phyloP scores from a whole-genome alignment of 148 eudicot species.

The Dysphania ambrosioides region DNA sequence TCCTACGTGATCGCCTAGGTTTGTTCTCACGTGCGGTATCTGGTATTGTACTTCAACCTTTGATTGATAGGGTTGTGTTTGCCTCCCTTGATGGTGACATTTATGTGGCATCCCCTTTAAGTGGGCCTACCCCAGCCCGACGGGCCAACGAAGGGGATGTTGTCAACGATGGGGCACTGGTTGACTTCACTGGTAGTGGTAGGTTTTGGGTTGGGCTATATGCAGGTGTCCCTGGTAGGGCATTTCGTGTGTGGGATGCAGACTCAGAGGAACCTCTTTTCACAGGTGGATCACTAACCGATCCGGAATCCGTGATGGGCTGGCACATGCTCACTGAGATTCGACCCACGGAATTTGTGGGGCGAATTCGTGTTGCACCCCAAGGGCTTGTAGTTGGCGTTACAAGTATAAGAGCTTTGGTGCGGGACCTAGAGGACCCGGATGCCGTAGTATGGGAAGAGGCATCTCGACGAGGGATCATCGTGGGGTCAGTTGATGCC shows the following conservation, averaged over 20 bases:
- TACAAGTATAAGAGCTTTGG: constrained; percentile 45
- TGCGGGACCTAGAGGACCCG: constrained; percentile 44
- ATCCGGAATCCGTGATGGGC: constrained; percentile 78
- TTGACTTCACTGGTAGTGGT: constrained; percentile 65
- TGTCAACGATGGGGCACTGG: constrained; percentile 72
- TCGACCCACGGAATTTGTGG: constrained; percentile 44
- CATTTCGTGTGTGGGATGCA: constrained; percentile 70
- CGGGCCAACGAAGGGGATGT: constrained; percentile 63
- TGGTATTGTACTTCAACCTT: constrained; percentile 50
- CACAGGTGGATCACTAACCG: constrained; percentile 59
- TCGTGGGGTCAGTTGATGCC: constrained; percentile 53
- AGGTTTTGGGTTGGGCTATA: constrained; percentile 92
- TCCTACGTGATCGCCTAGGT: constrained; percentile 59
- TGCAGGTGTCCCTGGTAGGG: constrained; percentile 84
- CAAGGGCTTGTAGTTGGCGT: constrained; percentile 59
- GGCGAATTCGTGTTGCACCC: constrained; percentile 52
- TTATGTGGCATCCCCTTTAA: constrained; percentile 39
- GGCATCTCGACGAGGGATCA: constrained; percentile 32
- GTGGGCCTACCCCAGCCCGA: constrained; percentile 28
- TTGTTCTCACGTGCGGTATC: constrained; percentile 63
- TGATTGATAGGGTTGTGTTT: constrained; percentile 36
- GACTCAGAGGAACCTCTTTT: constrained; percentile 60
- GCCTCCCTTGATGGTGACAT: constrained; percentile 79
- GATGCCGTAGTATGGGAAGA: constrained; percentile 36
- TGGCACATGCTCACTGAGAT: constrained; percentile 72